Percentiles rank a stretch among this genome's conserved stretches.
These are phyloP conservation scores for Geum urbanum DNA, from an alignment of 306 rosid genomes.

Conservation along the genomic window DNA sequence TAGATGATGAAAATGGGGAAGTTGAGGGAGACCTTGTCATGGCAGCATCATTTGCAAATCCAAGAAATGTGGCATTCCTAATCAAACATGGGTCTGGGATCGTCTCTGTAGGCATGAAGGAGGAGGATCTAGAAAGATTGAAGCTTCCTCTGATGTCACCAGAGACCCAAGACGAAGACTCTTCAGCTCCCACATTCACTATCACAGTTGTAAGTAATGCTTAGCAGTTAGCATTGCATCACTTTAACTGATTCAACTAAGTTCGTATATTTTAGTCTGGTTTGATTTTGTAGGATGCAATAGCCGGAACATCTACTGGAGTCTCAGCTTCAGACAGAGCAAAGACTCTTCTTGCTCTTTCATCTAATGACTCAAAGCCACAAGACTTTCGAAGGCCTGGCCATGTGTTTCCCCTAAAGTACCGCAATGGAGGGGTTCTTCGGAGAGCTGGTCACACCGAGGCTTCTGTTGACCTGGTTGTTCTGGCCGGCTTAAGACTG, in stretches of 20 bases:
- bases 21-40: constrained; percentile 69
- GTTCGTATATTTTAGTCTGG: background rate
- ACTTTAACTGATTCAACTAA: background rate
- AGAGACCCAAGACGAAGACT: constrained; percentile 56
- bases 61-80: constrained; percentile 55
- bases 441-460: constrained; percentile 88
- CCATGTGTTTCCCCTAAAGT: constrained; percentile 81
- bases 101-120: constrained; percentile 76
- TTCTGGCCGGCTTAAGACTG: constrained; percentile 58
- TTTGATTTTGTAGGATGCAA: constrained; percentile 57
- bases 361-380: constrained; percentile 53
- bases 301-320: constrained; percentile 59
- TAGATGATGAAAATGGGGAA: constrained; percentile 69
- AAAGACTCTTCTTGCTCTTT: constrained; percentile 56
- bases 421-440: constrained; percentile 75
- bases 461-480: constrained; percentile 78
- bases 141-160: constrained; percentile 80
- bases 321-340: constrained; percentile 83
- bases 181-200: constrained; percentile 81
- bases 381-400: constrained; percentile 73
- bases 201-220: constrained; percentile 60
- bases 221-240: background rate
- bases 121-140: constrained; percentile 68
- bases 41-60: constrained; percentile 63
- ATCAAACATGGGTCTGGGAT: constrained; percentile 79